Conservation (phyloP, 768 basidiomycete species). For the Serendipita sp. region DNA sequence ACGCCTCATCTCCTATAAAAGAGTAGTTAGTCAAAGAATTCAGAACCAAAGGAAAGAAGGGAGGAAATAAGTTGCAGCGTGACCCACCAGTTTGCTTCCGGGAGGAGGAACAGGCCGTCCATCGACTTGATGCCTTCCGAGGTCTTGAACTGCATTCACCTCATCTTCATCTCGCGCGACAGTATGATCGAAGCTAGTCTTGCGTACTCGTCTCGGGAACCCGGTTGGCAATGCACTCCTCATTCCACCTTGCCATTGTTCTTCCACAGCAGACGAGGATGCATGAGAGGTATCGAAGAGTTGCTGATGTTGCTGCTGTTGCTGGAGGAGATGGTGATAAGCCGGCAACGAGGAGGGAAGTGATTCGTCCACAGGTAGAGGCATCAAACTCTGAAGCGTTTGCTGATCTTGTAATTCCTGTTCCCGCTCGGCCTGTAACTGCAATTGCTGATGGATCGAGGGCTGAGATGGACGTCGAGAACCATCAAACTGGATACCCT, state of each 20-base stretch:
- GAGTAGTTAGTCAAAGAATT: no score
- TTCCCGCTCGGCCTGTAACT: neutral
- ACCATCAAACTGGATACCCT: neutral
- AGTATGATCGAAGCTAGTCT: constrained; percentile 92
- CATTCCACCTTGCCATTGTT: constrained; percentile 1
- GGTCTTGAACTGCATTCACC: constrained; percentile 8
- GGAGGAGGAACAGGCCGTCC: constrained; percentile 47
- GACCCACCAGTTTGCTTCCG: constrained; percentile 26
- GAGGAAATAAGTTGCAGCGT: constrained; percentile 31
- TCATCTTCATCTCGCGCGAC: constrained; percentile 40
- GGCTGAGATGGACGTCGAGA: constrained; percentile 19
- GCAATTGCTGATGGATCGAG: constrained; percentile 26
- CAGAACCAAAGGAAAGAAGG: neutral
- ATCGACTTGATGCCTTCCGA: constrained; percentile 56
- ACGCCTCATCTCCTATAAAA: constrained; percentile 38
- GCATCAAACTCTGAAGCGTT: neutral
- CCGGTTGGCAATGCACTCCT: neutral
- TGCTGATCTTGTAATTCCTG: neutral
- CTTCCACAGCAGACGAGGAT: neutral
- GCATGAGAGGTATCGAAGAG: neutral
- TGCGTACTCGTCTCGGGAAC: constrained; percentile 76
- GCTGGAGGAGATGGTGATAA: constrained; percentile 13
- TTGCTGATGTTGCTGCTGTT: neutral
- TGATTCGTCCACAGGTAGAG: constrained; percentile 17
- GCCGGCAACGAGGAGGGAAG: constrained; percentile 63